These are phyloP conservation scores for Brassica incana DNA, from an alignment of 345 rosid genomes.

Conservation along the genomic window DNA sequence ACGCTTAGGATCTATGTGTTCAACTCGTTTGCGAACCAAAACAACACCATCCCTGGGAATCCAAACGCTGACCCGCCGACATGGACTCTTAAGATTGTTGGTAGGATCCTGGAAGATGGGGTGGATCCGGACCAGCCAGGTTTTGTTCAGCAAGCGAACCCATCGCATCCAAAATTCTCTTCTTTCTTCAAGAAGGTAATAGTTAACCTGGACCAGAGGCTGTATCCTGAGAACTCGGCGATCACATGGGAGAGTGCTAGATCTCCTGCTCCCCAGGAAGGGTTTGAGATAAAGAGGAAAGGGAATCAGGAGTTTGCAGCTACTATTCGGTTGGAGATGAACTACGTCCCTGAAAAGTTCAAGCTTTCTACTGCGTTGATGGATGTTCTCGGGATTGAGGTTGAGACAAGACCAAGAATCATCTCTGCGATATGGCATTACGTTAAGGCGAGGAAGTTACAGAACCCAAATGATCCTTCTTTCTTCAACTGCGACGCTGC, in stretches of 20 bases:
- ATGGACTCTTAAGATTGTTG: constrained; percentile 93
- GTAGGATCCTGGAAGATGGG: constrained; percentile 94
- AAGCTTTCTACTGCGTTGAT: constrained; percentile 87
- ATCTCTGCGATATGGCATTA: constrained; percentile 99
- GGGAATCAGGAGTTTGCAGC: constrained; percentile 91
- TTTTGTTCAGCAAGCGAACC: constrained; percentile 70
- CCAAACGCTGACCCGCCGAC: constrained; percentile 89
- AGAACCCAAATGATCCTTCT: constrained; percentile 87
- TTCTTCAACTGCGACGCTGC: constrained; percentile 81
- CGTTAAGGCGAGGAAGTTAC: constrained; percentile 94
- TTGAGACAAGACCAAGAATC: constrained; percentile 90
- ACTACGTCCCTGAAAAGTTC: constrained; percentile 86
- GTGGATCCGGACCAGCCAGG: constrained; percentile 93
- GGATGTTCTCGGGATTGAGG: constrained; percentile 97
- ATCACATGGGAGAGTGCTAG: constrained; percentile 94
- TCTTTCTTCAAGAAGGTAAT: constrained; percentile 90
- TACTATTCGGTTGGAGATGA: constrained; percentile 83
- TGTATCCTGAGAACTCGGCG: constrained; percentile 84
- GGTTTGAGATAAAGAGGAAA: constrained; percentile 96
- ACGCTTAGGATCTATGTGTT: constrained; percentile 90
- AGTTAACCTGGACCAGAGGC: constrained; percentile 86
- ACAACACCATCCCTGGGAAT: constrained; percentile 69
- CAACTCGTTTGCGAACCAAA: constrained; percentile 89
- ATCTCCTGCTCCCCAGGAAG: constrained; percentile 94
- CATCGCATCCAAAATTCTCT: constrained; percentile 78